A percentile compares a stretch with the other conserved stretches of the same genome.
Evolutionary conservation across 2,329 filamentous ascomycete species (phyloP).

Genomic region (Drechslerella coelobrocha): DNA sequence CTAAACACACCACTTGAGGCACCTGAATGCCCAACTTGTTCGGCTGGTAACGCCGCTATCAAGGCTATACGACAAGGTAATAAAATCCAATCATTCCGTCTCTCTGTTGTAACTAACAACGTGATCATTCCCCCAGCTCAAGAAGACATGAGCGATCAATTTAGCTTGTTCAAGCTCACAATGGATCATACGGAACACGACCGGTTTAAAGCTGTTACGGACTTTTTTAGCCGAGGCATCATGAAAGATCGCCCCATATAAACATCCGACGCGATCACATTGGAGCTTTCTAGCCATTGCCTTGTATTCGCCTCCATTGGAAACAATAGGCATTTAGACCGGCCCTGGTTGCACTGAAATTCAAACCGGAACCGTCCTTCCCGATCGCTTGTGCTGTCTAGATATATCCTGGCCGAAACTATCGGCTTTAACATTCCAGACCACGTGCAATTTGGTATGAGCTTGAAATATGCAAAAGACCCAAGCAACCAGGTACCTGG

Average conservation of each 20-base stretch:
- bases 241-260: slow-evolving; percentile 63
- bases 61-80: slow-evolving; percentile 74
- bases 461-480: too few relatives aligned
- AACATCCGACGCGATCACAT: background rate
- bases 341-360: too few relatives aligned
- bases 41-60: slow-evolving; percentile 83
- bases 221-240: slow-evolving; percentile 93
- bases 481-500: too few relatives aligned
- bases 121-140: slow-evolving; percentile 65
- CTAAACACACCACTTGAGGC: slow-evolving; percentile 71
- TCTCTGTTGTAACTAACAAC: slow-evolving; percentile 3
- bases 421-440: too few relatives aligned
- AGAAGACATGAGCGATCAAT: slow-evolving; percentile 81
- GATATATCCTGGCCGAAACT: too few relatives aligned
- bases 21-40: slow-evolving; percentile 85
- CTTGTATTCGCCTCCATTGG: too few relatives aligned
- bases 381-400: too few relatives aligned
- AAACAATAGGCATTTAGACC: too few relatives aligned
- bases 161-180: slow-evolving; percentile 86
- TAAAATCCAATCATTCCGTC: background rate
- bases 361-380: too few relatives aligned
- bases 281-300: too few relatives aligned
- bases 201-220: slow-evolving; percentile 85
- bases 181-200: slow-evolving; percentile 75
- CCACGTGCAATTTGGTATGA: too few relatives aligned